Evolutionary conservation across 2,329 filamentous ascomycete genomes (phyloP).

Genomic region (Coniochaeta sp.): DNA sequence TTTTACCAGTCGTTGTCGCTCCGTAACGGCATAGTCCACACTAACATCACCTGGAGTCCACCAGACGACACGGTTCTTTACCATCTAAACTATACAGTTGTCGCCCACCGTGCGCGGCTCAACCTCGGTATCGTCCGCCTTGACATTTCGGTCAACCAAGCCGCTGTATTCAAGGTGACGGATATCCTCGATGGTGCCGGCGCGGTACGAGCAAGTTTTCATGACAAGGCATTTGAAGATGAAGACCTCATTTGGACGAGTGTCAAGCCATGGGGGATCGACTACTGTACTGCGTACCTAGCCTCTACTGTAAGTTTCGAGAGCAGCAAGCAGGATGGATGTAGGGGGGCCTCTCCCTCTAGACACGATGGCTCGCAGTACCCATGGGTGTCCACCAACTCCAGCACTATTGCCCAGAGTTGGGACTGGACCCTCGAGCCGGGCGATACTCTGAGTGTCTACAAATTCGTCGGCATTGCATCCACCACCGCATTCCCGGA

Average conservation of each 20-base stretch:
- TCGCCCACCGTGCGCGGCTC: not conserved
- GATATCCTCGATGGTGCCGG: not conserved
- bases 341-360: not conserved
- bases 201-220: not conserved
- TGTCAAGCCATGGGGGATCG: not conserved
- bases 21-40: not conserved
- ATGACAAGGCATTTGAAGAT: not conserved
- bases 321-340: not conserved
- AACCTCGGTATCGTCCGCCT: not conserved
- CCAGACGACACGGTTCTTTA: not conserved
- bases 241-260: not conserved
- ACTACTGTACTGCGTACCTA: not conserved
- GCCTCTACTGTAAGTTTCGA: not conserved
- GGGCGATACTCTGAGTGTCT: not conserved
- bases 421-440: not conserved
- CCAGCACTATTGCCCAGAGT: not conserved
- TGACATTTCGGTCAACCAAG: not conserved
- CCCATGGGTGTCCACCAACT: not conserved
- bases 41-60: not conserved
- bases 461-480: not conserved
- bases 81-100: not conserved
- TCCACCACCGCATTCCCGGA: not conserved
- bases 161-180: not conserved
- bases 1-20: not conserved
- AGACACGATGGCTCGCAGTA: not conserved